A percentile compares a stretch with the other conserved stretches of the same genome.
Evolutionary conservation across 192 early-diverging fungal species (phyloP).

Genomic region (Jimgerdemannia flammicorona): DNA sequence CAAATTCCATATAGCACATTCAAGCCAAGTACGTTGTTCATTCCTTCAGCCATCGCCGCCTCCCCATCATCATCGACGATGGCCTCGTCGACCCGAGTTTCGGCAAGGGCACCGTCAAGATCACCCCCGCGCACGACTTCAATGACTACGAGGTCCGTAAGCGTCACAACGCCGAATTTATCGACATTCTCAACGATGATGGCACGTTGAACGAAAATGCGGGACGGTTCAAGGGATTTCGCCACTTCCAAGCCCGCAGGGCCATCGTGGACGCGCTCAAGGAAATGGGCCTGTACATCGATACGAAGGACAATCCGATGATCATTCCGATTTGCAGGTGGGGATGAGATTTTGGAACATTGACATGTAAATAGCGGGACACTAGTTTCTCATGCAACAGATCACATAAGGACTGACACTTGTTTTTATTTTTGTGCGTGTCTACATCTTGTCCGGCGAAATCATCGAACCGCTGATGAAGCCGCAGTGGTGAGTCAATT

Average conservation of each 20-base stretch:
- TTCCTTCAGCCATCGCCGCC: slow-evolving; percentile 87
- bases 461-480: slow-evolving; percentile 97
- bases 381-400: too few species aligned
- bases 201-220: slow-evolving; percentile 92
- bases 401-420: too few species aligned
- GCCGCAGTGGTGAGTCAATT: slow-evolving; percentile 99
- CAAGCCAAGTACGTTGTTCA: slow-evolving; percentile 92
- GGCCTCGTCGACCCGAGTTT: slow-evolving; percentile 86
- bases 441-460: slow-evolving; percentile 69
- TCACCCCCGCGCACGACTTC: slow-evolving; percentile 97
- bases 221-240: slow-evolving; percentile 83
- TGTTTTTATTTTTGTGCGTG: too few species aligned
- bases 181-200: slow-evolving; percentile 97
- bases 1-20: slow-evolving; percentile 79
- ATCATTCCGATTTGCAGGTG: slow-evolving; percentile 80
- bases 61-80: slow-evolving; percentile 88
- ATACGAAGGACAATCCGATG: slow-evolving; percentile 91
- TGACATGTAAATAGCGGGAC: too few species aligned
- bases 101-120: slow-evolving; percentile 98
- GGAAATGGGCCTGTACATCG: slow-evolving; percentile 84
- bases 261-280: slow-evolving; percentile 85
- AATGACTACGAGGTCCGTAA: slow-evolving; percentile 97
- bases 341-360: slow-evolving; percentile 9
- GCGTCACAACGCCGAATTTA: slow-evolving; percentile 89
- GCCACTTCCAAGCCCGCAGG: slow-evolving; percentile 90